Evolutionary conservation across 305 asterid genomes (phyloP).

Genomic region (Plantago coronopus): DNA sequence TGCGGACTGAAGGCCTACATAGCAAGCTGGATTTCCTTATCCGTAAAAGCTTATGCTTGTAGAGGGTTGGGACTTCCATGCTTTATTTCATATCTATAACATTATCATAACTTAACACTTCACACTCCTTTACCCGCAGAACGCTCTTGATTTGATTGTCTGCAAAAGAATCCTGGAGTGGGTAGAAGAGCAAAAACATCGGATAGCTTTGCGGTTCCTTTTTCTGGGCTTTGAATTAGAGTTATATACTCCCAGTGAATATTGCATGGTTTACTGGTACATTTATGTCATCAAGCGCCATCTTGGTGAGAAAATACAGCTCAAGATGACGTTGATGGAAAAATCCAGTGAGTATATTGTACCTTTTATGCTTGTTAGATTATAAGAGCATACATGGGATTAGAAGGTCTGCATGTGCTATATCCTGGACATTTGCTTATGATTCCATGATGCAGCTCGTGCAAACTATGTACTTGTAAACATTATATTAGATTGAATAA

Average conservation of each 20-base stretch:
- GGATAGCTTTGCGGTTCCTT: constrained; percentile 86
- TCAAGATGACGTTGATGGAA: constrained; percentile 47
- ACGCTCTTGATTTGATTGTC: constrained; percentile 39
- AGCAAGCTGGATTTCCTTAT: too few relatives aligned
- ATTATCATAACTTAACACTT: constrained; percentile 14
- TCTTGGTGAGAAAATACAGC: constrained; percentile 76
- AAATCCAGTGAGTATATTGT: constrained; percentile 58
- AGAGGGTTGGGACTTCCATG: too few relatives aligned
- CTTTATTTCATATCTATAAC: not conserved
- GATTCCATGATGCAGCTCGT: not conserved
- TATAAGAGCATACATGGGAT: constrained; percentile 10
- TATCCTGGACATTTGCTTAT: constrained; percentile 13
- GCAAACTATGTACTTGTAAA: too few relatives aligned
- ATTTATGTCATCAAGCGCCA: constrained; percentile 60
- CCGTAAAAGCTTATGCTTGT: too few relatives aligned
- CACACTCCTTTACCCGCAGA: constrained; percentile 39
- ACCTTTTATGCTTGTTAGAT: constrained; percentile 19
- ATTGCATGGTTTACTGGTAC: constrained; percentile 98
- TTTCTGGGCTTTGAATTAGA: constrained; percentile 81
- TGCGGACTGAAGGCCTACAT: too few relatives aligned
- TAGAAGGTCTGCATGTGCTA: constrained; percentile 5
- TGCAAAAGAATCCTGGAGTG: constrained; percentile 71
- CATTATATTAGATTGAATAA: too few relatives aligned
- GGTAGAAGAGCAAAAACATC: constrained; percentile 86
- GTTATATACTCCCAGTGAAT: constrained; percentile 75